Percentiles rank a stretch among this genome's conserved stretches.
phyloP scores from a whole-genome alignment of 2,329 filamentous ascomycete species.

The Aspergillus unguis region DNA sequence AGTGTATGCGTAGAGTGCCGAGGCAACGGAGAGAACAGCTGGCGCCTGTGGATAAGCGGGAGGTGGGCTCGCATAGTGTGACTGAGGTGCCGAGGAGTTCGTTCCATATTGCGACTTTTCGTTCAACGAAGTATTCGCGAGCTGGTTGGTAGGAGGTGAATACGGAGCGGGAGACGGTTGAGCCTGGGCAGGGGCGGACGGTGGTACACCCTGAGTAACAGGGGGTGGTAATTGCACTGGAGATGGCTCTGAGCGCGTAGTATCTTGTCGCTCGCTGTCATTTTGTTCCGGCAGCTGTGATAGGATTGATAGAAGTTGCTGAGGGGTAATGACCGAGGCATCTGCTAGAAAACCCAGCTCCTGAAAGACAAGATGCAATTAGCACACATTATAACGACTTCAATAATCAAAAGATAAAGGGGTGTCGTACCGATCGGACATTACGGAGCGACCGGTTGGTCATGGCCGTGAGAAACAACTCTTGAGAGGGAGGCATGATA shows the following conservation, averaged over 20 bases:
- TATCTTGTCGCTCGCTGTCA: conserved; percentile 16
- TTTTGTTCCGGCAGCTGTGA: conserved; percentile 63
- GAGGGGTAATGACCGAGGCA: conserved; percentile 70
- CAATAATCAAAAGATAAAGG: neutral
- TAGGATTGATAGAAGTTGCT: conserved; percentile 72
- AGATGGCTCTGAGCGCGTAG: conserved; percentile 19
- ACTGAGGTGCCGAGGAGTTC: conserved; percentile 26
- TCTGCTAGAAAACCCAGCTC: conserved; percentile 89
- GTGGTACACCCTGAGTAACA: conserved; percentile 14
- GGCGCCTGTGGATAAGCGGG: conserved; percentile 51
- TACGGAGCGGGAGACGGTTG: conserved; percentile 32
- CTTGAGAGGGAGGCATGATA: conserved; percentile 32
- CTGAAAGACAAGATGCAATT: conserved; percentile 45
- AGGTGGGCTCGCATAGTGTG: conserved; percentile 47
- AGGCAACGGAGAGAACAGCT: conserved; percentile 66
- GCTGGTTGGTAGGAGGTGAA: conserved; percentile 38
- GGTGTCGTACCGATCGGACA: conserved; percentile 71
- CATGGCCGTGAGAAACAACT: conserved; percentile 50
- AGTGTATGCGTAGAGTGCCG: conserved; percentile 79
- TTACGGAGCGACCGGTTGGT: conserved; percentile 81
- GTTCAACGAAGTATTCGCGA: conserved; percentile 38
- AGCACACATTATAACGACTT: neutral
- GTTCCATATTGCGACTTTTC: conserved; percentile 38
- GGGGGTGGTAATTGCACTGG: conserved; percentile 25
- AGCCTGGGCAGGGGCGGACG: conserved; percentile 20